Base-by-base conservation (phyloP, 805 yeast genomes). In the Wickerhamomyces chambardii region DNA sequence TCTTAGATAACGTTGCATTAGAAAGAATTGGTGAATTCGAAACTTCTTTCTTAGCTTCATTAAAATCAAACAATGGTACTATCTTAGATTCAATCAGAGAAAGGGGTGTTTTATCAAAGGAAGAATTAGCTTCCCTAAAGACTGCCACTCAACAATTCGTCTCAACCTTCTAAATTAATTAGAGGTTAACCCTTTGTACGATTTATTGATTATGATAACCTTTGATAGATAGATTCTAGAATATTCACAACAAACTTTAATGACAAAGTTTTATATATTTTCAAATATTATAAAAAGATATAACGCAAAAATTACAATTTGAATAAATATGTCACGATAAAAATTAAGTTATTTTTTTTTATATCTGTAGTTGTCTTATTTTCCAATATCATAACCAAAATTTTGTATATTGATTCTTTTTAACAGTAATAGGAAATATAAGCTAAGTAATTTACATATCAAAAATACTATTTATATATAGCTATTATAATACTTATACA, bases 11-110 rank as follows among this genome's bases (percentile, higher is more conserved):
- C 53, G 61, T 92, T 56, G 84, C 92, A 52, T 70, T 90, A 52
- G 78, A 80, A 63, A 83, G 85, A 69, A 78, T 92, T 58, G 86
- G 72, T 64, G 84, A 83, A 64, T 92, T 84, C 63, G 99, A 92
- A 81, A 70, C 77, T 56, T 79, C 86, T 58, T 92, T 89, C 89
- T 71, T 84, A 64, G 74, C 95, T 53, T 78, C 83, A 79, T 78
- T 92, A 69, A 83, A 85, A 74, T 67, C 97, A 52, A 86, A 84
- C 74, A 90, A 87, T 70, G 55, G 81, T 53, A 90, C 75, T 46
- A 70, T 94, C 67, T 69, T 90, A 56, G 77, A 76, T 36, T 82
- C 92, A 53, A 85, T 92, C 66, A 81, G 76, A 70, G 76, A 71
- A 57, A 74, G 78, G 70, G 98, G 98, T 75, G 84, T 81, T 71